Evolutionary conservation across 257 asterid species (phyloP).

Genomic region (Lithospermum erythrorhizon): DNA sequence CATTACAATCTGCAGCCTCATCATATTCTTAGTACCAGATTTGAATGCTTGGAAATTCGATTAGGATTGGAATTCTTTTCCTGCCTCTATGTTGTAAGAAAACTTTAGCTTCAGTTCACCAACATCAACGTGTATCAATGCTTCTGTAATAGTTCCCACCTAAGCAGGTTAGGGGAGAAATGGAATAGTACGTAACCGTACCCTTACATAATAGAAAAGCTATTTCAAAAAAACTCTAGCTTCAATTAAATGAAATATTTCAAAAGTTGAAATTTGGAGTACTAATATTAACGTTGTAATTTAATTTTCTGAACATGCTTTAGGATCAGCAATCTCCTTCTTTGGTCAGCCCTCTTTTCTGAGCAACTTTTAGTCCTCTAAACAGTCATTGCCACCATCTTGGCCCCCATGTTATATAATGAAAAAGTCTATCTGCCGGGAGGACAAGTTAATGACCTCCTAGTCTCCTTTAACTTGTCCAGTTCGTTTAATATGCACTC

Average conservation of each 20-base stretch:
- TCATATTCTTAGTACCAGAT: conserved; percentile 18
- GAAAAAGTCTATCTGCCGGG: conserved; percentile 65
- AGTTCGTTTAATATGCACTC: background rate
- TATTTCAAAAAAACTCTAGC: no score
- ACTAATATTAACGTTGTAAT: background rate
- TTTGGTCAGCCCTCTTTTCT: conserved; percentile 56
- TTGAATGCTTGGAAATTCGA: conserved; percentile 24
- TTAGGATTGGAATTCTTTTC: conserved; percentile 14
- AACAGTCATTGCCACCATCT: conserved; percentile 34
- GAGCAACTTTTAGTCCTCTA: conserved; percentile 65
- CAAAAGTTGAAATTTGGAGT: no score
- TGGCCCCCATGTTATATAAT: conserved; percentile 38
- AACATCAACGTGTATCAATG: no score
- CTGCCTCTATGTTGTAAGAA: conserved; percentile 27
- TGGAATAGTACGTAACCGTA: no score
- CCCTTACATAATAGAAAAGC: no score
- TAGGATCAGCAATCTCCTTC: conserved; percentile 36
- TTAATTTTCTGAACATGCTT: conserved; percentile 1
- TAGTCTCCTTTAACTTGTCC: background rate
- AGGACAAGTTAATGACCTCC: conserved; percentile 27
- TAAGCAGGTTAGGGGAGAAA: no score
- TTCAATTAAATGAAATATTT: no score
- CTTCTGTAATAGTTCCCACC: no score
- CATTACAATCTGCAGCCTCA: conserved; percentile 21
- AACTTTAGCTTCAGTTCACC: no score